A percentile compares a stretch with the other conserved stretches of the same genome.
phyloP scores from a whole-genome alignment of 129 eudicot species.

The Solidago caesia region DNA sequence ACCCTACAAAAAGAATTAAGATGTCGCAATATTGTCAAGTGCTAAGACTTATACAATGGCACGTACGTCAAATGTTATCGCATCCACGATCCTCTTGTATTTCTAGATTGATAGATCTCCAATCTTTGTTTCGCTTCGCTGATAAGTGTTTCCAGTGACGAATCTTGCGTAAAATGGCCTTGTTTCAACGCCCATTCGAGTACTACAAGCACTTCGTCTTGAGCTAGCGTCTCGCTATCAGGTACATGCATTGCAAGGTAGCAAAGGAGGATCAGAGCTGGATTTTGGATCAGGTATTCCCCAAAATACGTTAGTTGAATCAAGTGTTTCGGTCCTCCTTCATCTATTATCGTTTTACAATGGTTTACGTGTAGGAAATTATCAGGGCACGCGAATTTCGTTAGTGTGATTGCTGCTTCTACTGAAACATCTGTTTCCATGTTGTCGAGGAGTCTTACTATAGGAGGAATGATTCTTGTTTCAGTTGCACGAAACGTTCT shows the following conservation, averaged over 20 bases:
- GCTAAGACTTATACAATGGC: not conserved
- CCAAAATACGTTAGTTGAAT: slow-evolving; percentile 57
- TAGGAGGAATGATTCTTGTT: slow-evolving; percentile 45
- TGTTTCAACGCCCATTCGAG: slow-evolving; percentile 63
- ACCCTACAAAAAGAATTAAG: not conserved
- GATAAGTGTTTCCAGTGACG: slow-evolving; percentile 36
- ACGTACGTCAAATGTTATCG: not conserved
- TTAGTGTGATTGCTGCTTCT: slow-evolving; percentile 43
- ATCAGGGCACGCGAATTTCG: slow-evolving; percentile 51
- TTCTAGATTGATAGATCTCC: slow-evolving; percentile 57
- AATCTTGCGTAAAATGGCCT: slow-evolving; percentile 38
- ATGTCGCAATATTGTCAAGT: not conserved
- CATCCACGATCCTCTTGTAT: slow-evolving; percentile 31
- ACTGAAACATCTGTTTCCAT: slow-evolving; percentile 41
- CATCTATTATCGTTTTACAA: slow-evolving; percentile 42
- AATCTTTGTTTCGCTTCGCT: slow-evolving; percentile 47
- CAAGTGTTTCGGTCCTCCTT: slow-evolving; percentile 49
- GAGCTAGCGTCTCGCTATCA: slow-evolving; percentile 52
- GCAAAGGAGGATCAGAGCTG: slow-evolving; percentile 45
- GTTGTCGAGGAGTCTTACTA: slow-evolving; percentile 51
- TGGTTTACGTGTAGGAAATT: slow-evolving; percentile 50
- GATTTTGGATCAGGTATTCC: slow-evolving; percentile 45
- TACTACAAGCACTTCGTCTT: slow-evolving; percentile 51
- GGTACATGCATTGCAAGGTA: slow-evolving; percentile 51
- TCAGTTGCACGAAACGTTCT: slow-evolving; percentile 65